Base-by-base conservation (phyloP, 2,329 filamentous ascomycete species). In the Elsinoe australis region DNA sequence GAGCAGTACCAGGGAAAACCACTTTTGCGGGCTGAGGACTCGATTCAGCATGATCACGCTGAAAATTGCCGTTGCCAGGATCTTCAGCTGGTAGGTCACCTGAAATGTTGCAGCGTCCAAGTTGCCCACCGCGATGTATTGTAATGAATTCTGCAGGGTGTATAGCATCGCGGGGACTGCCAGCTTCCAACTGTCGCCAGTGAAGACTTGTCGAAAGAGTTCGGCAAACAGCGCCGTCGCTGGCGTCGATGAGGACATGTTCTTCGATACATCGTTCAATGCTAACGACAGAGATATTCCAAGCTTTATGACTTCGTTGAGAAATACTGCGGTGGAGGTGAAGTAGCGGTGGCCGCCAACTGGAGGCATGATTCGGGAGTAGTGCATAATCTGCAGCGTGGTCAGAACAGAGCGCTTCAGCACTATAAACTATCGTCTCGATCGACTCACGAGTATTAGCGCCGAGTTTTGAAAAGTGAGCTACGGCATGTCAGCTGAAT, bases 61-160 rank as follows among this genome's bases (percentile, higher is more conserved):
- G 66, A 95, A 94, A 22, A 95, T 66, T 2, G 92, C 89, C 0
- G 87, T 92, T 1, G 86, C 87, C 53, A 95, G 76, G 54, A 96
- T 92, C 77, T 95, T 95, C 50, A 96, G 73, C 67, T 98, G 90
- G 63, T 92, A 94, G 19, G 92, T 79, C 51, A 95, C 82, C 65
- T 95, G 89, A 62, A 95, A 96, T 47, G 90, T 88, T 3, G 92
- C 87, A 0, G 90, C 85, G 59, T 94, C 87, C 58, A 96, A 67
- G 56, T 96, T 95, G 52, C 86, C 87, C 8, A 95, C 80, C 1
- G 87, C 90, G 46, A 94, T 78, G 61, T 95, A 98, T 64, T 95
- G 87, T 47, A 96, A 70, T n/a, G 85, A 85, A 61, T 95, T 96
- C 59, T 95, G 87, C 21, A 95, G 64, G 0, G 90, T 95, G 63